Percentiles rank a stretch among this genome's conserved stretches.
These are phyloP conservation scores for Botrytis fabae DNA, from an alignment of 2,329 filamentous ascomycete genomes.

Conservation along the genomic window DNA sequence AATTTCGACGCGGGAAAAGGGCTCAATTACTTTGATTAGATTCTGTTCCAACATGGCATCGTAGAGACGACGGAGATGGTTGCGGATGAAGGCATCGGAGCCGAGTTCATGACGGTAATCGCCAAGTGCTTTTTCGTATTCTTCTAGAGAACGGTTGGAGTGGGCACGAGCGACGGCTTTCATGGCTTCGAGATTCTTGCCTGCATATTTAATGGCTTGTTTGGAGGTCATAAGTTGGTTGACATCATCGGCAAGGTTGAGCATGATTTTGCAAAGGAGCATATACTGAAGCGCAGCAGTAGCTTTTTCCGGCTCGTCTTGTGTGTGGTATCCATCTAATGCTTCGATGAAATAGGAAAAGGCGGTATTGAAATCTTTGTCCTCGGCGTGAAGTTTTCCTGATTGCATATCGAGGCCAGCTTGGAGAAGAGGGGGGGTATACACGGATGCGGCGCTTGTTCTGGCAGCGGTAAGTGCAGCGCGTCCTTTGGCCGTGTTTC, in stretches of 20 bases:
- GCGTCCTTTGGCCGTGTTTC: conserved; percentile 93
- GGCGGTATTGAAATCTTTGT: conserved; percentile 98
- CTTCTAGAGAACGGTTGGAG: conserved; percentile 90
- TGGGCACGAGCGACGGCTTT: conserved; percentile 97
- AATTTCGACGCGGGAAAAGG: conserved; percentile 95
- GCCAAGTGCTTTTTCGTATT: conserved; percentile 91
- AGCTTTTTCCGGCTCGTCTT: conserved; percentile 85
- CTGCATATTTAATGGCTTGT: conserved; percentile 94
- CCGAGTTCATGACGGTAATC: conserved; percentile 92
- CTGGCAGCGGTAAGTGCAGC: conserved; percentile 92
- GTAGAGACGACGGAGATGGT: conserved; percentile 92
- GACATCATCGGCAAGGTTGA: conserved; percentile 95
- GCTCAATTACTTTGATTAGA: conserved; percentile 98
- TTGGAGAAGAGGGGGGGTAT: conserved; percentile 92
- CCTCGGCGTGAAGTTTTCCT: conserved; percentile 97
- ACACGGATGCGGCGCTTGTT: conserved; percentile 94
- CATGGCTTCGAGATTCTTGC: conserved; percentile 96
- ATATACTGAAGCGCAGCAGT: conserved; percentile 99
- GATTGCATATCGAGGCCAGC: conserved; percentile 99
- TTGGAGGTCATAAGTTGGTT: conserved; percentile 93
- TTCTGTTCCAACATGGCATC: conserved; percentile 99
- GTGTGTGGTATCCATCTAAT: conserved; percentile 91
- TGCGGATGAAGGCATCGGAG: conserved; percentile 92
- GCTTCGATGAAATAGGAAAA: conserved; percentile 99
- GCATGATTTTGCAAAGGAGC: conserved; percentile 99